Conservation (phyloP, 139 green algal genomes). For the Chlamydomonas sphaeroides region DNA sequence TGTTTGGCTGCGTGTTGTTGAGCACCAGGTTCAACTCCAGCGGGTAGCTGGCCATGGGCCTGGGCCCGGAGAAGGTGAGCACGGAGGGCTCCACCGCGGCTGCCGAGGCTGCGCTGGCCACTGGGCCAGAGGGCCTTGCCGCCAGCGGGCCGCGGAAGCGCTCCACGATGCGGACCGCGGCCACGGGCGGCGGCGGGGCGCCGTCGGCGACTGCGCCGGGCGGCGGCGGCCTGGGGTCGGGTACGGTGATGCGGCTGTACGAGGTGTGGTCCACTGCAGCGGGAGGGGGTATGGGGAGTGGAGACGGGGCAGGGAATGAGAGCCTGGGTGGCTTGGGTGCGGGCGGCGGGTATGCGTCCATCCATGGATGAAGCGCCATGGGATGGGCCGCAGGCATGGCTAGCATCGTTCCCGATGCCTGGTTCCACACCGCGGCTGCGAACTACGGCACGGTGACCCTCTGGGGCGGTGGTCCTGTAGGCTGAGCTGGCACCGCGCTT, state of each 20-base stretch:
- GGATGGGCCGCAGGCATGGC: too few relatives aligned
- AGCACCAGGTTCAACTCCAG: slow-evolving; percentile 7
- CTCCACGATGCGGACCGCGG: slow-evolving; percentile 19
- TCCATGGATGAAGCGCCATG: background rate
- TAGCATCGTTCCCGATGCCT: too few relatives aligned
- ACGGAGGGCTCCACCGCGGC: background rate
- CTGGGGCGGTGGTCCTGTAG: background rate
- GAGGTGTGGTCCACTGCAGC: slow-evolving; percentile 15
- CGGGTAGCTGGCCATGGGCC: background rate
- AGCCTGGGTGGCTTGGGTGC: background rate
- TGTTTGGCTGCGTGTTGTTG: slow-evolving; percentile 28
- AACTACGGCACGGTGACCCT: background rate
- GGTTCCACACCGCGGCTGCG: background rate
- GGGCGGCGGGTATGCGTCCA: too few relatives aligned
- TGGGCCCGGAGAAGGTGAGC: too few relatives aligned
- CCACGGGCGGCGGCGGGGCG: background rate
- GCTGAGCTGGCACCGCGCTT: too few relatives aligned
- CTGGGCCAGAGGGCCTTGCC: too few relatives aligned
- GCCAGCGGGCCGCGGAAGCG: background rate
- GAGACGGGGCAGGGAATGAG: background rate
- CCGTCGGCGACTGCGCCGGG: background rate
- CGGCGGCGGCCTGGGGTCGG: slow-evolving; percentile 2
- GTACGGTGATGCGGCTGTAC: background rate
- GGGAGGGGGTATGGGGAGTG: background rate
- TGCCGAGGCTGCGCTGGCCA: background rate